Base-by-base conservation (phyloP, 1,284 basidiomycete species). In the Malassezia caprae region DNA sequence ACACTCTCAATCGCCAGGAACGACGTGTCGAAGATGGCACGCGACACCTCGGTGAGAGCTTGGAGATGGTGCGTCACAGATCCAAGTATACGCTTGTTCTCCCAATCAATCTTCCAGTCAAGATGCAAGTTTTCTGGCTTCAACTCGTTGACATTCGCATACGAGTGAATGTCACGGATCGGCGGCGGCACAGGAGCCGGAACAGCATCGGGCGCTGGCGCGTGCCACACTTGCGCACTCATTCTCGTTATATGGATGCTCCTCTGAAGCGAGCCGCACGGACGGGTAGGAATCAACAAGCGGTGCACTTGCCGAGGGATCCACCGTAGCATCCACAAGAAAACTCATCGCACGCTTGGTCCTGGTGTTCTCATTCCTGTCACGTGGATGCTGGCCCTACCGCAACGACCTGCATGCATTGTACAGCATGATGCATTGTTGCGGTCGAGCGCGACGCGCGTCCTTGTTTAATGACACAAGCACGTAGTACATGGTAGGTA, bases 51-150 rank as follows among this genome's bases (percentile, higher is more conserved):
- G 8, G 17, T 39, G 17, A 39, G 37, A 8, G 37, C 37, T 4
- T 31, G 34, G 43, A 94, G 75, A 21, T 78, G 79, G 74, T 90
- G 86, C 0, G 79, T 81, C 15, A 82, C 88, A 24, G 80, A 80
- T 1, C 91, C 91, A n/a, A 77, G 76, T 63, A 96, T 81, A 54
- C 81, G 77, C 67, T 83, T 77, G 8, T 77, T 72, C 1, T 80
- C 71, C 77, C 90, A 96, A 77, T 96, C 84, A 62, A 96, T 78
- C 1, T 68, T 76, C 91, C 90, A 96, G 63, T 87, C 82, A 56
- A 96, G 82, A 42, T 75, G 69, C 49, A 73, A 50, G 48, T 65
- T 61, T 13, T 50, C 30, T 2, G 69, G 61, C 52, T 60, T 60
- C 56, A 73, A 58, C 19, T 68, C 59, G 35, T 62, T 59, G 10